phyloP scores from a whole-genome alignment of 257 asterid genomes.

The Knoxia roxburghii region DNA sequence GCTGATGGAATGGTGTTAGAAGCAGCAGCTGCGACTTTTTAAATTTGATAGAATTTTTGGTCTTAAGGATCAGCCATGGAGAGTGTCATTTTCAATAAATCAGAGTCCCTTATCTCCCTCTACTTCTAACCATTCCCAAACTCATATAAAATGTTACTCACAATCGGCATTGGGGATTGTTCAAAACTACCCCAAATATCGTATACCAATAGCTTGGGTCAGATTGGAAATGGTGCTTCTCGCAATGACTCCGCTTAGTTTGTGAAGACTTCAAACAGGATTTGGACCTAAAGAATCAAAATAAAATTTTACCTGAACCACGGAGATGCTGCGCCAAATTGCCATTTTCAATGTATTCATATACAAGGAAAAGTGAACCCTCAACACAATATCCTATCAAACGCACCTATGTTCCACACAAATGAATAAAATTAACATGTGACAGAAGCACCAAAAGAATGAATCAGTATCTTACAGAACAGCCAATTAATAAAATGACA shows the following conservation, averaged over 20 bases:
- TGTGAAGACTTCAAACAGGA: neutral
- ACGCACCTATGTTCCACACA: conserved; percentile 62
- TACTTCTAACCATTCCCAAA: neutral
- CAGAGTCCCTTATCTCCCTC: neutral
- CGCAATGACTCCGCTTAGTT: neutral
- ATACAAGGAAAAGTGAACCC: conserved; percentile 95
- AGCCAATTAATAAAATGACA: neutral
- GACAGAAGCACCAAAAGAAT: neutral
- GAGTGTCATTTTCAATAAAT: neutral
- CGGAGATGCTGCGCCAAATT: conserved; percentile 87
- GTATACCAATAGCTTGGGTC: neutral
- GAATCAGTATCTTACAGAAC: neutral
- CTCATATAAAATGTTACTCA: neutral
- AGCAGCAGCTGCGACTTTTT: neutral
- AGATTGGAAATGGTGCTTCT: neutral
- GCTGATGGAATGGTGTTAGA: neutral
- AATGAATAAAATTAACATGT: conserved; percentile 9
- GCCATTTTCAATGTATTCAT: conserved; percentile 85
- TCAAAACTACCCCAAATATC: neutral
- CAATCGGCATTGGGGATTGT: neutral
- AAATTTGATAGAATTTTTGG: neutral
- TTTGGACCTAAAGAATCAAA: neutral
- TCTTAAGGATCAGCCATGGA: neutral
- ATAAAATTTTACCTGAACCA: conserved; percentile 49
- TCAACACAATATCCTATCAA: conserved; percentile 91